These are phyloP conservation scores for Myriosclerotinia curreyana DNA, from an alignment of 2,329 filamentous ascomycete genomes.

Conservation along the genomic window DNA sequence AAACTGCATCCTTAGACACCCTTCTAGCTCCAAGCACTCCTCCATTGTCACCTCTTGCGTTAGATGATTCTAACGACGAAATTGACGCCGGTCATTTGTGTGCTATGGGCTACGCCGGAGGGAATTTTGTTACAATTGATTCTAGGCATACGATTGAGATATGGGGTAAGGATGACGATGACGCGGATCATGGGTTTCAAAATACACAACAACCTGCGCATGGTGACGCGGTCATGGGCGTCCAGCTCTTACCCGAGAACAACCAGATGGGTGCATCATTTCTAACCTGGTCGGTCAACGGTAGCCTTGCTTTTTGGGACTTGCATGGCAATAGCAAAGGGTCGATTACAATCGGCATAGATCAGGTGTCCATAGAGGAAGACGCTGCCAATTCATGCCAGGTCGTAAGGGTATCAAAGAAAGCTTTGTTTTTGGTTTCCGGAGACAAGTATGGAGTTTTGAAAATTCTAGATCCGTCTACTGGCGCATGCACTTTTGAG, in stretches of 20 bases:
- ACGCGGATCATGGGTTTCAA: conserved; percentile 41
- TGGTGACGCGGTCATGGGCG: conserved; percentile 67
- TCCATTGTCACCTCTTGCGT: conserved; percentile 36
- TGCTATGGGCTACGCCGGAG: conserved; percentile 65
- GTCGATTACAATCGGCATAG: conserved; percentile 65
- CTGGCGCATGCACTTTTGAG: conserved; percentile 61
- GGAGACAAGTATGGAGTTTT: conserved; percentile 87
- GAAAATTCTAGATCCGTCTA: conserved; percentile 60
- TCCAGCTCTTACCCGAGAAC: conserved; percentile 60
- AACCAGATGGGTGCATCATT: conserved; percentile 68
- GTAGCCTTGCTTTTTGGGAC: conserved; percentile 80
- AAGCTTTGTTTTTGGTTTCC: conserved; percentile 67
- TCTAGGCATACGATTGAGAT: conserved; percentile 72
- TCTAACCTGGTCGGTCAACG: conserved; percentile 83
- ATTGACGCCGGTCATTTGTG: conserved; percentile 47
- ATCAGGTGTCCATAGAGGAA: conserved; percentile 54
- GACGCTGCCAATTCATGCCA: conserved; percentile 58
- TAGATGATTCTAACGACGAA: conserved; percentile 24
- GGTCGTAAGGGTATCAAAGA: conserved; percentile 56
- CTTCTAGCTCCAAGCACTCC: conserved; percentile 36
- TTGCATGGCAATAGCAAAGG: conserved; percentile 65
- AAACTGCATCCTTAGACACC: conserved; percentile 50
- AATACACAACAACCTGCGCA: conserved; percentile 58
- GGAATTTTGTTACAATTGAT: conserved; percentile 73
- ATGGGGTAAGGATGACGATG: conserved; percentile 33